phyloP scores from a whole-genome alignment of 1,284 basidiomycete species.

The Pseudozyma tsukubaensis region DNA sequence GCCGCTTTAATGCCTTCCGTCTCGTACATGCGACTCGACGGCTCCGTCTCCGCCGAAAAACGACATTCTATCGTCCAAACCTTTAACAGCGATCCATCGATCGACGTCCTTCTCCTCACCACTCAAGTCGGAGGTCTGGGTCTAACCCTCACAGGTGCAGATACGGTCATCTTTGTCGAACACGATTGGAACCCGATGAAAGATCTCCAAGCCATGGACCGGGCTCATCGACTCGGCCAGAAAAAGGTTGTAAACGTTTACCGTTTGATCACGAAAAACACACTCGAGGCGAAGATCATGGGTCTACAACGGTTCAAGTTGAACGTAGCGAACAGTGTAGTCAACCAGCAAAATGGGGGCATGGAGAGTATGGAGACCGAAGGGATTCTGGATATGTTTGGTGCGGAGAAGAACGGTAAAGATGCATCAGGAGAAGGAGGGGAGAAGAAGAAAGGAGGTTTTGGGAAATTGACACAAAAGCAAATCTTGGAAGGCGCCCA shows the following conservation, averaged over 20 bases:
- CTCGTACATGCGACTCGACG: slow-evolving; percentile 97
- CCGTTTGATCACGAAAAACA: slow-evolving; percentile 94
- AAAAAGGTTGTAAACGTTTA: slow-evolving; percentile 99
- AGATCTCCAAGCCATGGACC: slow-evolving; percentile 98
- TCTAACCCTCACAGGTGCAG: slow-evolving; percentile 94
- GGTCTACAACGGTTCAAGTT: slow-evolving; percentile 96
- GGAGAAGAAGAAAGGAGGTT: slow-evolving; percentile 22
- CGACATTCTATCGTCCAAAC: slow-evolving; percentile 83
- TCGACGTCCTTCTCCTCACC: slow-evolving; percentile 94
- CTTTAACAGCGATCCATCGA: slow-evolving; percentile 96
- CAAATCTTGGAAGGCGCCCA: slow-evolving; percentile 69
- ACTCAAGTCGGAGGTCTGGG: slow-evolving; percentile 97
- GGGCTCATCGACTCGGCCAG: slow-evolving; percentile 96
- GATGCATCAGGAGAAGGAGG: slow-evolving; percentile 3
- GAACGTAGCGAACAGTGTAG: slow-evolving; percentile 95
- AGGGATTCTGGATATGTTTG: slow-evolving; percentile 93
- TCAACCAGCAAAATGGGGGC: slow-evolving; percentile 96
- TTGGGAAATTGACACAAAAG: slow-evolving; percentile 69
- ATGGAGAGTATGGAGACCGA: slow-evolving; percentile 96
- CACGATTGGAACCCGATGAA: slow-evolving; percentile 99
- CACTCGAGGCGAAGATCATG: slow-evolving; percentile 99
- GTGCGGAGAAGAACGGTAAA: slow-evolving; percentile 29
- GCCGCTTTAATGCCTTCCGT: slow-evolving; percentile 90
- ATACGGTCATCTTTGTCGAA: slow-evolving; percentile 99
- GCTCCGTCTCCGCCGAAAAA: slow-evolving; percentile 60